A percentile compares a stretch with the other conserved stretches of the same genome.
Conservation (phyloP, 1,284 basidiomycete species). For the Cutaneotrichosporon mucoides region DNA sequence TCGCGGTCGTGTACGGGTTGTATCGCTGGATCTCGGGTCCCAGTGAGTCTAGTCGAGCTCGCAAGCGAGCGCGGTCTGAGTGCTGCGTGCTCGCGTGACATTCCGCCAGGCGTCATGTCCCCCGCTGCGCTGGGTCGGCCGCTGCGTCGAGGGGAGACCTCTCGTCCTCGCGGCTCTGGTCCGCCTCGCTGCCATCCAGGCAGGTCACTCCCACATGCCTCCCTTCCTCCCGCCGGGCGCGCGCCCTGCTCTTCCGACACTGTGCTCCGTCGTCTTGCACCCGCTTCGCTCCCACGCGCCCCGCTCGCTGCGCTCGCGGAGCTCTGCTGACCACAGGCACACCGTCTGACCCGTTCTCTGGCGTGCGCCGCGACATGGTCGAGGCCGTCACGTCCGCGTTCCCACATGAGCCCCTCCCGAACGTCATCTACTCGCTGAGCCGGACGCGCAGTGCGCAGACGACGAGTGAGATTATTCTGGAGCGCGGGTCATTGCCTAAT, state of each 20-base stretch:
- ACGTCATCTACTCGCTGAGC: constrained; percentile 46
- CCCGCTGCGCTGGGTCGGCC: no score
- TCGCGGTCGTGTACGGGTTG: constrained; percentile 36
- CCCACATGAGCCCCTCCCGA: constrained; percentile 42
- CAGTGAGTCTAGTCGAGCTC: constrained; percentile 22
- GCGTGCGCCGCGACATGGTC: constrained; percentile 43
- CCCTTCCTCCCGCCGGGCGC: no score
- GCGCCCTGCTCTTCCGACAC: no score
- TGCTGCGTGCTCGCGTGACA: no score
- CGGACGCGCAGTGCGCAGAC: constrained; percentile 44
- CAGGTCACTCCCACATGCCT: no score
- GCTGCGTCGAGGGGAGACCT: no score
- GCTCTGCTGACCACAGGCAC: constrained; percentile 13
- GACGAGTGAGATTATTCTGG: constrained; percentile 47
- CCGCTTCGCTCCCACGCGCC: background rate
- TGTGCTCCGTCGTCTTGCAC: no score
- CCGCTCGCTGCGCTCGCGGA: background rate
- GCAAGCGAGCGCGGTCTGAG: no score
- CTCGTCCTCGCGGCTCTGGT: no score
- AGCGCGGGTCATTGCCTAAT: constrained; percentile 38
- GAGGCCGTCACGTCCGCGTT: constrained; percentile 47
- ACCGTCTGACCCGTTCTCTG: constrained; percentile 25
- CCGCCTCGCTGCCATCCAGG: no score
- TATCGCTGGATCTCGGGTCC: constrained; percentile 34
- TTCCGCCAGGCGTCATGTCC: no score